Evolutionary conservation across 768 basidiomycete genomes (phyloP), one percentile per base, ranked within the genome.

Genomic region (Tulasnella sp.): DNA sequence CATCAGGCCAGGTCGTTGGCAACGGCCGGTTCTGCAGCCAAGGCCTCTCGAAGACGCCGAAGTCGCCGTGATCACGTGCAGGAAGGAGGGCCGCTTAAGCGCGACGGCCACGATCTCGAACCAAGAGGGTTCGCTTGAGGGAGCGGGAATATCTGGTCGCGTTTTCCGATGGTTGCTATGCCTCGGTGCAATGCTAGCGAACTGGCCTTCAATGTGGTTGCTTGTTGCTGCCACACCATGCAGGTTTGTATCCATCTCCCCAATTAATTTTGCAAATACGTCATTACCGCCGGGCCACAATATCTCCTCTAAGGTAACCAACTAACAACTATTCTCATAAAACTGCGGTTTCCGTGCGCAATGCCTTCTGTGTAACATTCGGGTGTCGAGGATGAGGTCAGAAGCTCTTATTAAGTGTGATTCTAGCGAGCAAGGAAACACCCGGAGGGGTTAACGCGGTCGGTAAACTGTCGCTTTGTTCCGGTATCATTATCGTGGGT

Each of bases 401-500:
- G 34, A 27, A 68, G 27, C 62, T 68, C 62, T 44, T 18, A 68
- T 36, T 27, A 68, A n/a, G 52, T 68, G 62, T 68, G 62, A 68
- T 68, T 68, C 27, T 31, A 31, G 62, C 27, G 27, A 68, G 34
- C 27, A 36, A 68, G 12, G 34, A 31, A 34, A 19, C 2, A 5
- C 16, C 31, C 10, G 7, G 12, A 31, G 62, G 62, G 27, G 62
- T 31, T 68, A 68, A 68, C 36, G 62, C 62, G 62, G 62, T 18
- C 9, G 34, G 12, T 31, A 27, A 68, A 27, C 62, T 68, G 24
- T 68, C 62, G 62, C 62, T 68, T 68, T 68, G 62, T 36, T 68
- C 62, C 62, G 62, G 12, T 31, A 27, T 68, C 62, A 68, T 68
- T 68, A 68, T 68, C 62, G 62, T 68, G 62, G 62, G 62, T 68